phyloP scores from a whole-genome alignment of 1,284 basidiomycete species.

The Sporisorium scitamineum region DNA sequence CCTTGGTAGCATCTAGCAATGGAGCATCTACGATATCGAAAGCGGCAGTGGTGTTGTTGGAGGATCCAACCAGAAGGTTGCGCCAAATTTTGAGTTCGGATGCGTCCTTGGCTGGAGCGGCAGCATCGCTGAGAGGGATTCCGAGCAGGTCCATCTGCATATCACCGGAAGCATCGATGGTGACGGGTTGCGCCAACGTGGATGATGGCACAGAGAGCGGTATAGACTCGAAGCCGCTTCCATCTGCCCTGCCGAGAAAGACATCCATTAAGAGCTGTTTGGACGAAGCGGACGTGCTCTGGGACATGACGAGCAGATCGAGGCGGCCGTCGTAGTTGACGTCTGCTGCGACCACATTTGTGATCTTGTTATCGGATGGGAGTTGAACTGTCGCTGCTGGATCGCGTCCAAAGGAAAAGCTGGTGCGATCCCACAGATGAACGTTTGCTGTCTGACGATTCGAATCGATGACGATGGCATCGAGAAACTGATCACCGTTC shows the following conservation, averaged over 20 bases:
- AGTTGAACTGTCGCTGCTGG: constrained; percentile 68
- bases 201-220: constrained; percentile 76
- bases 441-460: constrained; percentile 81
- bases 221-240: constrained; percentile 41
- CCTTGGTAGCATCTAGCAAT: constrained; percentile 26
- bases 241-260: constrained; percentile 44
- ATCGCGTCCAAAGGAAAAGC: constrained; percentile 75
- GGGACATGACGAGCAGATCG: constrained; percentile 85
- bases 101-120: constrained; percentile 19
- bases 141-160: constrained; percentile 90
- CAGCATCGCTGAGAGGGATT: constrained; percentile 71
- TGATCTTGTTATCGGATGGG: constrained; percentile 55
- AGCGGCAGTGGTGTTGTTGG: constrained; percentile 27
- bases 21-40: constrained; percentile 37
- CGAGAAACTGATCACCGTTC: constrained; percentile 84
- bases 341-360: constrained; percentile 89
- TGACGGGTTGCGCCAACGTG: constrained; percentile 81
- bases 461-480: constrained; percentile 80
- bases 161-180: constrained; percentile 86
- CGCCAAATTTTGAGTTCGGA: constrained; percentile 56
- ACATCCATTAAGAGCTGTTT: constrained; percentile 42
- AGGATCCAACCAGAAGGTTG: constrained; percentile 40
- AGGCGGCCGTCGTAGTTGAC: constrained; percentile 91
- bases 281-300: constrained; percentile 19
- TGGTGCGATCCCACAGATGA: constrained; percentile 82